phyloP scores from a whole-genome alignment of 1,284 basidiomycete genomes.

The Microbotryum scabiosae region DNA sequence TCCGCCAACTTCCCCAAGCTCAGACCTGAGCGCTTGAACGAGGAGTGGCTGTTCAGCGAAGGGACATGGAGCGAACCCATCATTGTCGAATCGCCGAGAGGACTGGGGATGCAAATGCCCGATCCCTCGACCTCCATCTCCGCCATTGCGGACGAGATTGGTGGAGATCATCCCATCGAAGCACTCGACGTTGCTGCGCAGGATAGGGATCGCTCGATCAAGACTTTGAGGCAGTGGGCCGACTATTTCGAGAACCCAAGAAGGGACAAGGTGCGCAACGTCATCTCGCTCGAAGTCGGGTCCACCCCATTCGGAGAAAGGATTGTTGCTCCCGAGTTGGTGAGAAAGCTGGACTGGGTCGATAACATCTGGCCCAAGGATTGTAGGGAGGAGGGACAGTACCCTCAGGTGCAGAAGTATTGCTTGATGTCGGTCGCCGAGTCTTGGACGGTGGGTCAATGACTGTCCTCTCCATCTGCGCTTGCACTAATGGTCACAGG shows the following conservation, averaged over 20 bases:
- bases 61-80: conserved; percentile 66
- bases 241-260: conserved; percentile 67
- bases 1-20: conserved; percentile 56
- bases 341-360: conserved; percentile 91
- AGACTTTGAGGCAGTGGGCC: conserved; percentile 85
- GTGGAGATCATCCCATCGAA: not conserved
- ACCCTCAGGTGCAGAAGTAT: conserved; percentile 92
- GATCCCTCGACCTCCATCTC: conserved; percentile 56
- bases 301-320: conserved; percentile 63
- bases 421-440: conserved; percentile 80
- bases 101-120: conserved; percentile 80
- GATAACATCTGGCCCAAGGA: conserved; percentile 77
- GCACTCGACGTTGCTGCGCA: not conserved
- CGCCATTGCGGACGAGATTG: conserved; percentile 71
- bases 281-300: conserved; percentile 79
- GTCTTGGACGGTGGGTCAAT: conserved; percentile 73
- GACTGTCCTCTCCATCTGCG: conserved; percentile 4
- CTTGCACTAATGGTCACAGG: too few relatives aligned
- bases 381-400: conserved; percentile 41
- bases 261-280: conserved; percentile 77
- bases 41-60: conserved; percentile 63
- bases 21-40: conserved; percentile 55
- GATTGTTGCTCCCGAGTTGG: conserved; percentile 72
- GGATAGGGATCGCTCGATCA: conserved; percentile 40
- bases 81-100: conserved; percentile 62